These are phyloP conservation scores for Sanguinoderma infundibulare DNA, from an alignment of 1,284 basidiomycete genomes.

Conservation along the genomic window DNA sequence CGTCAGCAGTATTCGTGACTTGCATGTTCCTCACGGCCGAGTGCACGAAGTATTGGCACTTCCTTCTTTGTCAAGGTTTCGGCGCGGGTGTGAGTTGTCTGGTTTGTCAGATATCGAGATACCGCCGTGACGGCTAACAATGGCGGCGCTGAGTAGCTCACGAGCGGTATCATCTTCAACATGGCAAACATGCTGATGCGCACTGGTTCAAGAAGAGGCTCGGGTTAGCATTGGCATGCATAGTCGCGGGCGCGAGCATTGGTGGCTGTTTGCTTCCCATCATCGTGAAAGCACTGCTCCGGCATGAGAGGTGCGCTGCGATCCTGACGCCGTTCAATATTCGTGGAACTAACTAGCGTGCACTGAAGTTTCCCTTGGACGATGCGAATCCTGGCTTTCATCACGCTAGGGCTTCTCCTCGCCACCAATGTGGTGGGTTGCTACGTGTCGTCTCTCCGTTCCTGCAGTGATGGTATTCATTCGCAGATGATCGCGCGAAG, in stretches of 20 bases:
- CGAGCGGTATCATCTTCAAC: not conserved
- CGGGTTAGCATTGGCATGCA: slow-evolving; percentile 42
- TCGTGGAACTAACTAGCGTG: too few species aligned
- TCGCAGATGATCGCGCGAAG: not conserved
- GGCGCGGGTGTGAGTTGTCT: not conserved
- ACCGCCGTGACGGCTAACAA: not conserved
- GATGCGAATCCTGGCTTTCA: slow-evolving; percentile 59
- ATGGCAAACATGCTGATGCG: slow-evolving; percentile 4
- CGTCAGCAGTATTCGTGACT: not conserved
- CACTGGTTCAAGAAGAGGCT: slow-evolving; percentile 52
- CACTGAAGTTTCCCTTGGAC: slow-evolving; percentile 45
- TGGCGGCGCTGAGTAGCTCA: too few species aligned
- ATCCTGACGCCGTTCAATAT: not conserved
- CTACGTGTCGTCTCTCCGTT: not conserved
- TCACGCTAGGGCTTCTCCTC: slow-evolving; percentile 46
- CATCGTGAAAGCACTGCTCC: slow-evolving; percentile 41
- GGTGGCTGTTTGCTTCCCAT: slow-evolving; percentile 50
- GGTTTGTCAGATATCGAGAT: not conserved
- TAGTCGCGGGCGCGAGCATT: slow-evolving; percentile 42
- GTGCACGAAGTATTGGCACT: not conserved
- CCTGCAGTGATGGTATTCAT: not conserved
- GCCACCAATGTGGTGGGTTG: slow-evolving; percentile 44
- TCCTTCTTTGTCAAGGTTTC: not conserved
- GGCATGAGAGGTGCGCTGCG: slow-evolving; percentile 36
- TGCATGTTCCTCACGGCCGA: not conserved